Base-by-base conservation (phyloP, 2,329 filamentous ascomycete genomes). In the Sarocladiaceae sp. region DNA sequence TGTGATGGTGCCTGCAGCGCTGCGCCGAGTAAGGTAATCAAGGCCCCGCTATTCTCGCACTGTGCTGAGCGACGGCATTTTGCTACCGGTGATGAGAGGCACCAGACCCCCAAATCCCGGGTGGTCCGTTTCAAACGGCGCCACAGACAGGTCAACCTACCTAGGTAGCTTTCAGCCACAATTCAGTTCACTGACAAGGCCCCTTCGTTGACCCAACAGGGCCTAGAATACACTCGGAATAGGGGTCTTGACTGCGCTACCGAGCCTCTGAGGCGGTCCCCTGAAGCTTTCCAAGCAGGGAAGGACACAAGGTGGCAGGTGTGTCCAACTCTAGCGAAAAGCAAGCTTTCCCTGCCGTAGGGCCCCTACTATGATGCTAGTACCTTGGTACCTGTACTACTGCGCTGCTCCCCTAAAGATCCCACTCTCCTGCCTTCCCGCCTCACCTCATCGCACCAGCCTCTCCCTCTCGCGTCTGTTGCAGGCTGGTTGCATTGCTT, bases 401-500 rank as follows among this genome's bases (percentile, higher is more conserved):
- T n/a, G n/a, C n/a, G n/a, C n/a, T n/a, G n/a, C n/a, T n/a, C n/a
- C n/a, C n/a, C 17, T 40, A 20, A 10, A 4, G 20, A 7, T 40
- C 15, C 37, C 37, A 20, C 12, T 20, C 37, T 40, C 37, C 37
- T 20, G 37, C 37, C 37, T 23, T 23, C 17, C 37, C 37, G 37
- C 37, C 37, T 20, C 20, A 40, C 37, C 37, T 40, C 37, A 40
- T 23, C 17, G 37, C 37, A 40, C 37, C 37, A 40, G 37, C 37
- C 37, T 40, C 37, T 40, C 37, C 7, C 33, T 26, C 23, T 44
- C 40, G 17, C 40, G 40, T 28, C 40, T 44, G 13, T n/a, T 44
- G 22, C 40, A 22, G 20, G 15, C 17, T 20, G 40, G 40, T 26
- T 26, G 20, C 40, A 44, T 44, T 44, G 23, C 40, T 44, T 25